These are phyloP conservation scores for Luffa acutangula DNA, from an alignment of 306 rosid species.

Conservation along the genomic window DNA sequence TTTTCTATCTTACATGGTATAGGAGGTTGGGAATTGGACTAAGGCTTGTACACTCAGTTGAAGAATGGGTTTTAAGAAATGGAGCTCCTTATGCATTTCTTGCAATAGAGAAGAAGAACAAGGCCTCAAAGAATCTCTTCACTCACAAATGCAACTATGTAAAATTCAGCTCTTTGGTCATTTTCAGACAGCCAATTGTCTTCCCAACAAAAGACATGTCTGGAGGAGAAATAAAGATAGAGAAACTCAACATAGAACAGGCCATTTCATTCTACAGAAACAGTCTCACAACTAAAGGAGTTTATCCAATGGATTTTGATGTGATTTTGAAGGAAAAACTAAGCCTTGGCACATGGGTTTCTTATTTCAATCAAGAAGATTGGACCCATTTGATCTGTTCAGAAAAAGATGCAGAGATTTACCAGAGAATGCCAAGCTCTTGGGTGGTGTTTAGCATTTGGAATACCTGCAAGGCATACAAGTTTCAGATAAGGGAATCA, in stretches of 20 bases:
- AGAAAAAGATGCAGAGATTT: conserved; percentile 12
- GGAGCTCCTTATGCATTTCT: conserved; percentile 50
- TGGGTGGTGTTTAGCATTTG: conserved; percentile 68
- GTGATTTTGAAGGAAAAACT: conserved; percentile 51
- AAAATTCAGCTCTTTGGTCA: conserved; percentile 44
- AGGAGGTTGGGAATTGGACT: conserved; percentile 46
- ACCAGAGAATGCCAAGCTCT: conserved; percentile 28
- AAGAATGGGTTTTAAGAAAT: conserved; percentile 63
- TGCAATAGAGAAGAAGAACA: conserved; percentile 52
- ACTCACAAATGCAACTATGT: conserved; percentile 48
- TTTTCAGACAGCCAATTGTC: conserved; percentile 37
- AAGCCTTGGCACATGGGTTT: conserved; percentile 65
- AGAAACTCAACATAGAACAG: conserved; percentile 35
- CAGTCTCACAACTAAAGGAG: conserved; percentile 31
- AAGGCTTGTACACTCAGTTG: conserved; percentile 48
- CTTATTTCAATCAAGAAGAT: conserved; percentile 43
- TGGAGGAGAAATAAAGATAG: conserved; percentile 29
- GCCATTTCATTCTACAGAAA: conserved; percentile 44
- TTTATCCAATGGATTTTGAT: conserved; percentile 51
- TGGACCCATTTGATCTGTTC: conserved; percentile 22
- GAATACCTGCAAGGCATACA: conserved; percentile 46
- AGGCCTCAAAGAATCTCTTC: conserved; percentile 49
- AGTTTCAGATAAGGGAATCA: conserved; percentile 41
- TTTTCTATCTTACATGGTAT: not conserved
- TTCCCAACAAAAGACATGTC: conserved; percentile 26